phyloP scores from a whole-genome alignment of 306 rosid species.

The Arachis stenosperma region DNA sequence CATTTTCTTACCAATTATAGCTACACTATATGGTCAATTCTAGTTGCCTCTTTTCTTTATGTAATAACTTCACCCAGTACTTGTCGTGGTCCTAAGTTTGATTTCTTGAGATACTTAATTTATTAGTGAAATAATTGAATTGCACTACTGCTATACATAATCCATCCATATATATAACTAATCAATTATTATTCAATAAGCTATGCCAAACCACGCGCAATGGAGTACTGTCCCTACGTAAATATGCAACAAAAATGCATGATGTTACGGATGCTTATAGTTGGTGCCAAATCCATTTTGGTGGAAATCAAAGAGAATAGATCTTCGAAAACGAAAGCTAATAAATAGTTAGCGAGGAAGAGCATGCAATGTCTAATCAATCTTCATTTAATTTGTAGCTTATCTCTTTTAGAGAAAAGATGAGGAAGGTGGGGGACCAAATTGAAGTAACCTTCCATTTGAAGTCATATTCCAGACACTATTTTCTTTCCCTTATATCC shows the following conservation, averaged over 20 bases:
- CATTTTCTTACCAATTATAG: too few species aligned
- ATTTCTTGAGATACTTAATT: too few species aligned
- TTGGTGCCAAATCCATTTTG: conserved; percentile 3
- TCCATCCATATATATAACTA: not conserved
- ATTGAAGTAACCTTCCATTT: conserved; percentile 36
- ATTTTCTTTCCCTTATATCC: too few species aligned
- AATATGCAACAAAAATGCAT: conserved; percentile 14
- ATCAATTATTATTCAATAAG: too few species aligned
- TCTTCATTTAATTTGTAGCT: conserved; percentile 26
- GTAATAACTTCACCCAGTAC: too few species aligned
- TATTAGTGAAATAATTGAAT: too few species aligned
- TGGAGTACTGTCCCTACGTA: conserved; percentile 6
- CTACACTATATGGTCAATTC: too few species aligned
- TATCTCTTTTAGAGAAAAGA: conserved; percentile 30
- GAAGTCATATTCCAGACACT: conserved; percentile 31
- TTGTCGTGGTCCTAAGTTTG: too few species aligned
- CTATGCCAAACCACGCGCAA: too few species aligned
- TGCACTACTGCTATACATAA: too few species aligned
- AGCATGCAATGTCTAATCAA: conserved; percentile 21
- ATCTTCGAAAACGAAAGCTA: conserved; percentile 32
- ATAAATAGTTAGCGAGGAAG: conserved; percentile 30
- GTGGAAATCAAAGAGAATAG: not conserved
- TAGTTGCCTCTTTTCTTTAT: too few species aligned
- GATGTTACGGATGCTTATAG: conserved; percentile 22
- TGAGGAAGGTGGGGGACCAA: conserved; percentile 44